A percentile compares a stretch with the other conserved stretches of the same genome.
Evolutionary conservation across 2,329 filamentous ascomycete species (phyloP).

Genomic region (Aspergillus uvarum): DNA sequence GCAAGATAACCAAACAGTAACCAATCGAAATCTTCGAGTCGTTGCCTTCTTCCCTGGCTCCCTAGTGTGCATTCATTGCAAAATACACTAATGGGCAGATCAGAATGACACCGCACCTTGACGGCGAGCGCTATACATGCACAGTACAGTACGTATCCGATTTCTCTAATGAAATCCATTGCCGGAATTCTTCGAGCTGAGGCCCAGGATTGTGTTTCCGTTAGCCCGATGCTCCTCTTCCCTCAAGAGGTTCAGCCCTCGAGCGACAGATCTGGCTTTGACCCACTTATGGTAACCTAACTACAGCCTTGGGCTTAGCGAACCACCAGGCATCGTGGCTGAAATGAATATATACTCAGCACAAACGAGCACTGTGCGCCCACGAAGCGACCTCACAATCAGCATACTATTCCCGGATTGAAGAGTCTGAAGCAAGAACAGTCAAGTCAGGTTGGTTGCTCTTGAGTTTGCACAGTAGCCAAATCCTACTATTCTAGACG

Average conservation of each 20-base stretch:
- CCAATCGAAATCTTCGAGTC: no score
- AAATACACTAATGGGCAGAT: neutral
- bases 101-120: neutral
- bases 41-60: neutral
- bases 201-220: neutral
- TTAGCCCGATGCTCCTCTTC: neutral
- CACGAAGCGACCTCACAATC: no score
- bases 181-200: neutral
- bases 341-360: no score
- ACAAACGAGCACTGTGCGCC: neutral
- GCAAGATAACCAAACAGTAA: no score
- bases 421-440: no score
- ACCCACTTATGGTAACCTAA: neutral
- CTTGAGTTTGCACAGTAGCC: neutral
- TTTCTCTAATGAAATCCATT: neutral
- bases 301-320: neutral
- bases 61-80: neutral
- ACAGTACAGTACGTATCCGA: no score
- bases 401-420: no score
- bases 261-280: neutral
- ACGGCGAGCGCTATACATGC: neutral
- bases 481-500: no score
- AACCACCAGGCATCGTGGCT: neutral
- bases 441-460: no score
- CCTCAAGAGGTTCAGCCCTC: neutral